These are phyloP conservation scores for Candida freyschussii DNA, from an alignment of 1,139 yeast genomes.

Conservation along the genomic window DNA sequence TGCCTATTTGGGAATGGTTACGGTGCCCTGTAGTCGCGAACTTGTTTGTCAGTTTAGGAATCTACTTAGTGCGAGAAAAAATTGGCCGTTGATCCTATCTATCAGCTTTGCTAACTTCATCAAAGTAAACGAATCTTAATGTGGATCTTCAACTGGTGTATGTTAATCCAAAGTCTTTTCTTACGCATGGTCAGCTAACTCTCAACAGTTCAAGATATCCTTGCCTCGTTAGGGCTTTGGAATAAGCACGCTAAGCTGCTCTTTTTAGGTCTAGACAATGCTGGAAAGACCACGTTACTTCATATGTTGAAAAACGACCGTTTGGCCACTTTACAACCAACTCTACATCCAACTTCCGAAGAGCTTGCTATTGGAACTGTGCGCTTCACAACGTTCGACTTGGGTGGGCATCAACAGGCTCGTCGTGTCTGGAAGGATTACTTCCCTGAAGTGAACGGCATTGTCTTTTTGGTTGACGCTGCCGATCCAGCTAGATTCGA, in stretches of 20 bases:
- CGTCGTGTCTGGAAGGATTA: slow-evolving; percentile 99
- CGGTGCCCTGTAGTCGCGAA: too few relatives aligned
- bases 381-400: slow-evolving; percentile 94
- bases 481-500: slow-evolving; percentile 95
- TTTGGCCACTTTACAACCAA: slow-evolving; percentile 95
- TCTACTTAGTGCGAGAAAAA: too few relatives aligned
- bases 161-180: slow-evolving; percentile 29
- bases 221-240: slow-evolving; percentile 93
- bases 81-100: too few relatives aligned
- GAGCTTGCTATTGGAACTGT: slow-evolving; percentile 96
- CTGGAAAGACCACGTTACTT: slow-evolving; percentile 94
- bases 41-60: too few relatives aligned
- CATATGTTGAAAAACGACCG: slow-evolving; percentile 98
- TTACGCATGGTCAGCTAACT: too few relatives aligned
- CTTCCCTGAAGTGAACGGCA: slow-evolving; percentile 98
- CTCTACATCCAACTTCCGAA: slow-evolving; percentile 97
- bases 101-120: too few relatives aligned
- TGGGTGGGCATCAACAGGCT: slow-evolving; percentile 98
- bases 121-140: too few relatives aligned
- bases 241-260: slow-evolving; percentile 96
- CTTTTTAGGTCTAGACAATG: slow-evolving; percentile 95
- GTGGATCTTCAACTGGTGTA: slow-evolving; percentile 4
- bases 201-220: slow-evolving; percentile 76
- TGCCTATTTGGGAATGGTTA: too few relatives aligned
- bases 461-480: slow-evolving; percentile 93